Base-by-base conservation (phyloP, 2,329 filamentous ascomycete species). In the Graphilbum sp. region DNA sequence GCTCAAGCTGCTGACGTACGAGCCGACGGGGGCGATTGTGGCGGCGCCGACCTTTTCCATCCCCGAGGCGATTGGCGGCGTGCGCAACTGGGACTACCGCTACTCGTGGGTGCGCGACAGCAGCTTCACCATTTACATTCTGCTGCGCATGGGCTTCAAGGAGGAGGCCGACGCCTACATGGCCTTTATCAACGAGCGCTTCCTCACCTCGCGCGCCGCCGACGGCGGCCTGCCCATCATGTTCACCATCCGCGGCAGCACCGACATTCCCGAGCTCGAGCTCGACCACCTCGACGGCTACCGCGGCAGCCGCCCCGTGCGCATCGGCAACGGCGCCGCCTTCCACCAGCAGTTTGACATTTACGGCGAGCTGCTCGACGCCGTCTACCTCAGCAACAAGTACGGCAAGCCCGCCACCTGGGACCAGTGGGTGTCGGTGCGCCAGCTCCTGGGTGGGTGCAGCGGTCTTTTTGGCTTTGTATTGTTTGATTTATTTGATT, bases 331-430 rank as follows among this genome's bases (percentile, higher is more conserved):
- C 46, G 79, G 76, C 0, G 81, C 81, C 1, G 79, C 79, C 1
- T 80, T 74, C 46, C 81, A 86, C 50, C 70, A 75, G 35, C 81
- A 87, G 51, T 74, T 85, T 45, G 80, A 86, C 48, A 85, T 85
- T 19, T 86, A 86, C 47, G 80, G 80, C 32, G 79, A 85, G 54
- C 62, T 85, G 3, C 77, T 85, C 68, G 80, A 86, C 50, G 75
- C 65, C 18, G 78, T 86, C 34, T 86, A 86, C 48, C 59, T 86
- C 31, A 82, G 79, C 54, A 85, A 85, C 56, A 84, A 84, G 52
- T 81, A 82, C 50, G 79, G 79, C 12, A 84, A 81, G 49, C 80
- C 80, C 0, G 68, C 79, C 17, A 75, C 74, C 5, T 87, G 81
- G 67, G 81, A 86, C 42, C 72, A 79, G 43, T 87, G 80, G 80